Evolutionary conservation across 495 filamentous ascomycete species (phyloP), one percentile per base, ranked within the genome.

Genomic region (Aspergillus conjunctus): DNA sequence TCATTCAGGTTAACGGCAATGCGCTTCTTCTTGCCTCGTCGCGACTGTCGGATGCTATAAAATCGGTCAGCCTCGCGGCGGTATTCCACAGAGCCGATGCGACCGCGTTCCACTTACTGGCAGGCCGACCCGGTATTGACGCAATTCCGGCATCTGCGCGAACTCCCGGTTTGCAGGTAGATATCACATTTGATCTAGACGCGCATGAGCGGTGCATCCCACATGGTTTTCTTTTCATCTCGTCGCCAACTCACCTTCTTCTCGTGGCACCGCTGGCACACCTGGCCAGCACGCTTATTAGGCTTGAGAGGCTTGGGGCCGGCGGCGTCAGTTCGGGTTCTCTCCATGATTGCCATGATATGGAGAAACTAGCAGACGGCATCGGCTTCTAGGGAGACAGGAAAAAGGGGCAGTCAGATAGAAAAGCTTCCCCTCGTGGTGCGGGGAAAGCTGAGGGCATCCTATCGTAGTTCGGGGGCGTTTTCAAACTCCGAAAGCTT

Each of bases 271-370:
- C 46, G 46, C n/a, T 20, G 18, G 46, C 46, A 50, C 20, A 50
- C 46, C 46, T 50, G 46, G 5, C 46, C 46, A 50, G 46, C 46
- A 6, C 46, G 46, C 20, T 50, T 50, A 22, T 50, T 50, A 20
- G 46, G 46, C 46, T 22, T 50, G 6, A 20, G 22, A 15, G 6
- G 18, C 18, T 50, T 50, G 11, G 46, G 15, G 34, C 34, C 34
- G 34, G 34, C 14, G 14, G 14, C 34, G 9, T 37, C 9, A 37
- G 34, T 9, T 37, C 34, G 34, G 34, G 34, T 37, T 14, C 14
- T 14, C 34, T 37, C 34, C 34, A 37, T 37, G 9, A 37, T 37
- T n/a, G n/a, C n/a, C n/a, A n/a, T n/a, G n/a, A n/a, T n/a, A n/a
- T n/a, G n/a, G n/a, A n/a, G n/a, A n/a, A n/a, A n/a, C n/a, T n/a